Evolutionary conservation across 139 green algal genomes (phyloP), one percentile per base, ranked within the genome.

Genomic region (Trebouxia sp.): DNA sequence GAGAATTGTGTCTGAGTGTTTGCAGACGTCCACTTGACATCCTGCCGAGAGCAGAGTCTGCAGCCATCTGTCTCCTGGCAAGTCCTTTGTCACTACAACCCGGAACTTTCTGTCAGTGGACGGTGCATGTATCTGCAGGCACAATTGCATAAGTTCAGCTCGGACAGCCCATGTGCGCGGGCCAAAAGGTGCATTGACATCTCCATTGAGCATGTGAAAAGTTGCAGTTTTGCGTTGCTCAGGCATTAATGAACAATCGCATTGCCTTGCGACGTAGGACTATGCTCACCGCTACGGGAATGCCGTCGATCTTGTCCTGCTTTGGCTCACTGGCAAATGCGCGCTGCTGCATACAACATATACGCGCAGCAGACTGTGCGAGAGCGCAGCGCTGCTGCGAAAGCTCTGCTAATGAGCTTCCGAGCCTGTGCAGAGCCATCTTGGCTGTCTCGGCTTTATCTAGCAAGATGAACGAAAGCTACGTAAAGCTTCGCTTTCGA

Each of bases 61-160:
- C 30, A 98, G 83, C 96, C 96, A 99, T 14, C 95, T 82, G 26
- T 91, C 87, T 3, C 96, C 96, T 0, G 96, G 96, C 72, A 99
- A 91, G 15, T 91, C 80, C 84, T 99, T 99, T 10, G 96, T 99
- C 5, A 99, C 97, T 0, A 99, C 67, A 3, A 99, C 97, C 0
- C 96, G 89, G 76, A 56, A 51, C 38, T 95, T 92, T 26, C 47
- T 81, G 15, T 95, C 96, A 1, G 58, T 78, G 12, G 62, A 45
- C 37, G 93, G 87, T 80, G 98, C 98, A 85, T 96, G 88, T 15
- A 99, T 91, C 95, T 96, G 87, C 11, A 56, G 11, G 26, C 30
- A 43, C 22, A 26, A 3, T 7, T 39, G 22, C 10, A 35, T 53
- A n/a, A n/a, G n/a, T n/a, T n/a, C n/a, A n/a, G n/a, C n/a, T n/a